Conservation (phyloP, 1,284 basidiomycete species). For the Trichosporon inkin region DNA sequence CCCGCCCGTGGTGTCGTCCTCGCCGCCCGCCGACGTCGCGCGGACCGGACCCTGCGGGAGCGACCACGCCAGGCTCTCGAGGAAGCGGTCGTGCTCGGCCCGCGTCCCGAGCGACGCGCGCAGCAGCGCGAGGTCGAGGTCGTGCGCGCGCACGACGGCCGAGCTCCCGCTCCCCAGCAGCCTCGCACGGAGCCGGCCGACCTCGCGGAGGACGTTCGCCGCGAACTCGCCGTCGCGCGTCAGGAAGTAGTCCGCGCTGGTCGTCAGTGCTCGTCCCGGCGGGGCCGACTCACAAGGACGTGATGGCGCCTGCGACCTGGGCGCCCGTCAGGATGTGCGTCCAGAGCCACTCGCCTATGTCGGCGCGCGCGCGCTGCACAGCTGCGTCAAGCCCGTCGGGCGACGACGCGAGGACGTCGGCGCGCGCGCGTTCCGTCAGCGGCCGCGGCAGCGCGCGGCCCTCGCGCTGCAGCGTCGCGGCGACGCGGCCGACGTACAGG, state of each 20-base stretch:
- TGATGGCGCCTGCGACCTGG: conserved; percentile 71
- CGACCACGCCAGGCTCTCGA: conserved; percentile 65
- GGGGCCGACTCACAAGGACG: conserved; percentile 58
- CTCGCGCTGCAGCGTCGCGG: conserved; percentile 74
- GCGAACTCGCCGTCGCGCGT: conserved; percentile 81
- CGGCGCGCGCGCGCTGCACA: conserved; percentile 51
- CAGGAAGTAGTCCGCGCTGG: conserved; percentile 75
- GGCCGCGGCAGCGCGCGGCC: conserved; percentile 66
- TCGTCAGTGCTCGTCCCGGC: background rate
- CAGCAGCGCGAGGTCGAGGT: conserved; percentile 59
- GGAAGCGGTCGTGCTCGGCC: conserved; percentile 70
- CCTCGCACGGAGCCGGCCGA: conserved; percentile 50
- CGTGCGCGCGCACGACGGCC: conserved; percentile 61
- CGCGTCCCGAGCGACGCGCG: conserved; percentile 77
- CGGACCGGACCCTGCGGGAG: conserved; percentile 73
- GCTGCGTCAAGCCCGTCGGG: conserved; percentile 69
- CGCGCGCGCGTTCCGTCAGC: conserved; percentile 62
- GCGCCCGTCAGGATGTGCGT: conserved; percentile 74
- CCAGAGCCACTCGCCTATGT: conserved; percentile 69
- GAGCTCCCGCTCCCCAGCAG: conserved; percentile 59
- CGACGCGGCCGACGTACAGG: conserved; percentile 77
- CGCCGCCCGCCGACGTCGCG: conserved; percentile 45
- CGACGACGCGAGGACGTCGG: conserved; percentile 62
- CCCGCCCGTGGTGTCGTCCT: too few species aligned
- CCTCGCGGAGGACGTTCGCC: conserved; percentile 57